Evolutionary conservation across 1,284 basidiomycete species (phyloP).

Genomic region (Cryptococcus maquisensis): DNA sequence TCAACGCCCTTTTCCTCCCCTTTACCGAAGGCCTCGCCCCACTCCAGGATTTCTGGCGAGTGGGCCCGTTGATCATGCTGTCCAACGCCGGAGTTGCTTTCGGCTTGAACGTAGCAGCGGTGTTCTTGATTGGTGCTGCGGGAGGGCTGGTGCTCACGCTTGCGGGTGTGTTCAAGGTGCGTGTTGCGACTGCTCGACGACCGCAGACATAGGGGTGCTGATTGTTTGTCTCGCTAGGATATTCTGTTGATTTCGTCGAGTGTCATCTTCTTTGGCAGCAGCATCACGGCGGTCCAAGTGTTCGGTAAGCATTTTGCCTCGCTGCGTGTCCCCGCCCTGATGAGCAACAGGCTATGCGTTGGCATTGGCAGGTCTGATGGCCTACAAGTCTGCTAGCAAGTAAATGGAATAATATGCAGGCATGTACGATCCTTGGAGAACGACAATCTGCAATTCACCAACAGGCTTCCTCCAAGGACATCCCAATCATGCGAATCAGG

Average conservation of each 20-base stretch:
- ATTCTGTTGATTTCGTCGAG: conserved; percentile 87
- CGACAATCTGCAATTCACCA: no score
- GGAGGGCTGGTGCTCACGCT: conserved; percentile 86
- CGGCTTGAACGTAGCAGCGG: conserved; percentile 80
- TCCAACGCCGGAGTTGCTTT: conserved; percentile 87
- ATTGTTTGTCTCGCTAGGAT: conserved; percentile 55
- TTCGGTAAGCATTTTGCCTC: conserved; percentile 58
- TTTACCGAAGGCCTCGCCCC: conserved; percentile 89
- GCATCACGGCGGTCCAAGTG: conserved; percentile 76
- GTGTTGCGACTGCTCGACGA: background rate
- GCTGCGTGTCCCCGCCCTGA: background rate
- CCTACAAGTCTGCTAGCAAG: conserved; percentile 37
- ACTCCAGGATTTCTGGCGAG: conserved; percentile 64
- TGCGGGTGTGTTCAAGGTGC: conserved; percentile 86
- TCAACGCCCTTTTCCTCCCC: conserved; percentile 78
- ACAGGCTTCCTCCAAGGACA: no score
- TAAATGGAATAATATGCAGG: background rate
- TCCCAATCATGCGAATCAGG: no score
- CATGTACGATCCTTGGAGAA: no score
- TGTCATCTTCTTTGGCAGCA: conserved; percentile 72
- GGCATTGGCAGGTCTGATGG: conserved; percentile 34
- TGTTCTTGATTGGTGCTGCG: conserved; percentile 86
- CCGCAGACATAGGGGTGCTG: background rate
- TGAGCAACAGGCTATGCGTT: conserved; percentile 25
- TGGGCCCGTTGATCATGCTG: conserved; percentile 73